Evolutionary conservation across 441 rosid species (phyloP), one percentile per base, ranked within the genome.

Genomic region (Pelargonium citronellum): DNA sequence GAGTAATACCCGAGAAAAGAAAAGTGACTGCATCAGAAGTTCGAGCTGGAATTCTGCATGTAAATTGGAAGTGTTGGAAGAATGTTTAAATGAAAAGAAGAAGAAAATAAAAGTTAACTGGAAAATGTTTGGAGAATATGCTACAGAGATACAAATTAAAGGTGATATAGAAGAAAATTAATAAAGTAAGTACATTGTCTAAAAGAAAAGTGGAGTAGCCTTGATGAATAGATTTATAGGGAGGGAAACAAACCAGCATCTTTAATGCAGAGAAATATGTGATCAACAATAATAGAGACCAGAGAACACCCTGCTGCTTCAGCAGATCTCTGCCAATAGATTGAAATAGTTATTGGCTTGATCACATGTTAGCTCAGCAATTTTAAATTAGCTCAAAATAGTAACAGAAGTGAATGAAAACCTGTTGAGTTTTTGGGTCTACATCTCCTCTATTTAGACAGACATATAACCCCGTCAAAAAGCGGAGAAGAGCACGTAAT

Each of bases 401-500:
- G 68, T 4, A 24, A 66, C n/a, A 34, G 49, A 55, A 5, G 72
- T 61, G 68, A 68, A 64, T 19, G 16, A 61, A 79, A 70, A 95
- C 99, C 99, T 92, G 91, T 80, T 90, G 92, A 73, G 91, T 78
- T 75, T 83, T 89, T 77, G 83, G 86, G 83, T 89, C 97, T 77
- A 92, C 91, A 78, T 90, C 98, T 79, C 94, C 98, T 82, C 97
- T 84, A 79, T 92, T 92, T 68, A 95, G 91, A 71, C 99, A 92
- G 68, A 90, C 83, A 78, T 95, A 95, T 46, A 92, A 76, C 69
- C 99, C 99, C 16, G 97, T 87, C 79, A 95, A 78, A 82, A 92
- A 95, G 77, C 99, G 97, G 30, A 95, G 91, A 79, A 95, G 89
- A 73, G 99, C 99, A n/a, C 98, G 98, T 12, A 95, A 85, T 79